A percentile compares a stretch with the other conserved stretches of the same genome.
These are phyloP conservation scores for Verticillium nubilum DNA, from an alignment of 2,329 filamentous ascomycete species.

Conservation along the genomic window DNA sequence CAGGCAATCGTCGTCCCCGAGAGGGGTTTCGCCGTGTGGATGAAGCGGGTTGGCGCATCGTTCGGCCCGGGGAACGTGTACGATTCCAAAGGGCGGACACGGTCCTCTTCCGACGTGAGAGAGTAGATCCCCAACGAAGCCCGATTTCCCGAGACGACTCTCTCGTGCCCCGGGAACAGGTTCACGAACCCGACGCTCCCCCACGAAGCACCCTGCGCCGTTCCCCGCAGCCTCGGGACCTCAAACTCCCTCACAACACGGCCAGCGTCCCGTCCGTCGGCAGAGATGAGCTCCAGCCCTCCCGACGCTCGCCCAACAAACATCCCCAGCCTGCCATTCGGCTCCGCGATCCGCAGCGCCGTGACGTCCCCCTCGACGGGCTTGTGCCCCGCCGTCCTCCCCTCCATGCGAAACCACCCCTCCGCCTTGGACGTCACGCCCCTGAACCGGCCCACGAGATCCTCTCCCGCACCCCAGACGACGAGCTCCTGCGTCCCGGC, in stretches of 20 bases:
- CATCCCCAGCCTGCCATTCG: slow-evolving; percentile 24
- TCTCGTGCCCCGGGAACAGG: slow-evolving; percentile 4
- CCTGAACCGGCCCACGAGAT: slow-evolving; percentile 38
- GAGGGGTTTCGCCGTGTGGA: slow-evolving; percentile 39
- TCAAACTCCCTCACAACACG: slow-evolving; percentile 17
- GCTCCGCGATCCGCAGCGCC: slow-evolving; percentile 37
- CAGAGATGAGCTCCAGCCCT: slow-evolving; percentile 37
- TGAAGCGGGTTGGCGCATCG: slow-evolving; percentile 10
- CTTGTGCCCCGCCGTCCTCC: slow-evolving; percentile 30
- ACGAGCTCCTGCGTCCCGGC: slow-evolving; percentile 37
- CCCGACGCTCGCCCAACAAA: slow-evolving; percentile 46
- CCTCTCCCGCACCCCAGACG: slow-evolving; percentile 46
- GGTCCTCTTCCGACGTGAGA: slow-evolving; percentile 10
- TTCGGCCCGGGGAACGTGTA: not conserved
- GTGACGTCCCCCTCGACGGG: slow-evolving; percentile 45
- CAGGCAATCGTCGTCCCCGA: slow-evolving; percentile 37
- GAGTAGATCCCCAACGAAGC: slow-evolving; percentile 11
- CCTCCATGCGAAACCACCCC: slow-evolving; percentile 22
- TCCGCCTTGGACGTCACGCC: slow-evolving; percentile 13
- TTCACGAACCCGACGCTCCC: slow-evolving; percentile 11
- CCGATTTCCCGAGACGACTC: slow-evolving; percentile 11
- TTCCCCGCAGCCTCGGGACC: slow-evolving; percentile 20
- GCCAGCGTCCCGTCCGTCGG: slow-evolving; percentile 23
- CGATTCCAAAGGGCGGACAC: slow-evolving; percentile 4
- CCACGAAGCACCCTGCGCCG: slow-evolving; percentile 22